Base-by-base conservation (phyloP, 495 filamentous ascomycete species). In the Neurospora tetrasperma region DNA sequence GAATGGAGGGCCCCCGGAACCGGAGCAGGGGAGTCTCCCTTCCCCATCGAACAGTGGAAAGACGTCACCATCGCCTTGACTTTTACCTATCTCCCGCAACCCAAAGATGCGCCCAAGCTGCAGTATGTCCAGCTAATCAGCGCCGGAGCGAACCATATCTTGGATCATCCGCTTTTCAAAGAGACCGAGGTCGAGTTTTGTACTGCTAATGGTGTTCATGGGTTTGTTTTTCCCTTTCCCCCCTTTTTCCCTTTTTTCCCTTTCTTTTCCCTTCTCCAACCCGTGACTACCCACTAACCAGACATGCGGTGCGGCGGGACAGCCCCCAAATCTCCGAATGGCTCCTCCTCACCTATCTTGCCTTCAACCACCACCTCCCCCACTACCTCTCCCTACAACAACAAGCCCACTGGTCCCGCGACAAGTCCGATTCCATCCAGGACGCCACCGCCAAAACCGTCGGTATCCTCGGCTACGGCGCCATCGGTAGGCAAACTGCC, bases 291-390 rank as follows among this genome's bases (percentile, higher is more conserved):
- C n/a, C n/a, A n/a, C n/a, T n/a, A n/a, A n/a, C n/a, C n/a, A n/a
- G n/a, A n/a, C n/a, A n/a, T n/a, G n/a, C n/a, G n/a, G n/a, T n/a
- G n/a, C n/a, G n/a, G n/a, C n/a, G n/a, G n/a, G n/a, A n/a, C n/a
- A n/a, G n/a, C n/a, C n/a, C 23, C 0, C 92, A 94, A 72, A 97
- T 97, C 72, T 85, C 92, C 0, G 94, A 97, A 84, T 96, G 92
- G 91, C 82, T 89, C 42, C 80, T 91, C 62, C 75, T 78, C 75
- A 87, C 85, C 0, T 86, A 86, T 72, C 80, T 88, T 7, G 80
- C 81, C 39, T 82, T 84, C 75, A 80, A 85, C 70, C 86, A 87
- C 71, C 78, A 77, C 39, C 78, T 82, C 48, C 71, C 75, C 0
- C 68, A 69, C 14, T 82, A 79, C 69, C 66, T 74, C 2, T 48